These are phyloP conservation scores for Groenewaldozyma auringiensis DNA, from an alignment of 1,139 yeast species.

Conservation along the genomic window DNA sequence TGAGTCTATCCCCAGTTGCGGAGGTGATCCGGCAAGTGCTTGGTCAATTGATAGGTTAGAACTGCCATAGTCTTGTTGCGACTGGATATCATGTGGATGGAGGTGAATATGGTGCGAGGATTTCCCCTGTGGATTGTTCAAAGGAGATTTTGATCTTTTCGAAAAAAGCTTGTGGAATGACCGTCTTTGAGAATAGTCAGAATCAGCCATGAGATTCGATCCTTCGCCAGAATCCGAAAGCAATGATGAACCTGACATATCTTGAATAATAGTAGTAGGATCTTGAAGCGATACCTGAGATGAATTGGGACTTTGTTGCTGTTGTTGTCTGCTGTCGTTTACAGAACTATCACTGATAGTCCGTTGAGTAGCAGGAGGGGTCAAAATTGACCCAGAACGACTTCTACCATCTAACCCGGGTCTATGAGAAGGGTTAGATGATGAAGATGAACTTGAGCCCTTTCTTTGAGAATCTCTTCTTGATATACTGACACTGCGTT, in stretches of 20 bases:
- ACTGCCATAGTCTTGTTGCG: constrained; percentile 5
- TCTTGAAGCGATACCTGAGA: constrained; percentile 1
- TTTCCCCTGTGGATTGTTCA: neutral
- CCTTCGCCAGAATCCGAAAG: neutral
- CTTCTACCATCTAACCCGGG: constrained; percentile 1
- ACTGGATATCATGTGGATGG: neutral
- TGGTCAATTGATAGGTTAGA: constrained; percentile 21
- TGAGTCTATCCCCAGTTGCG: constrained; percentile 9
- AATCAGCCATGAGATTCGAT: neutral
- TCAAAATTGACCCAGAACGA: constrained; percentile 6
- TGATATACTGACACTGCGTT: constrained; percentile 20
- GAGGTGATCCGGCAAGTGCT: constrained; percentile 18
- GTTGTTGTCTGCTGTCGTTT: neutral
- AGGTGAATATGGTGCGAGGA: neutral
- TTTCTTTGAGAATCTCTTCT: constrained; percentile 17
- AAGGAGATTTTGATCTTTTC: constrained; percentile 15
- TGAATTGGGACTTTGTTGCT: constrained; percentile 2
- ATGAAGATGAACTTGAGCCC: constrained; percentile 17
- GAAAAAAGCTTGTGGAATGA: constrained; percentile 13
- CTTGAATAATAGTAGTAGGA: neutral
- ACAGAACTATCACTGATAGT: constrained; percentile 1
- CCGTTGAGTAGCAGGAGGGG: neutral
- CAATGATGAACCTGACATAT: neutral
- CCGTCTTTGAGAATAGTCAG: constrained; percentile 7
- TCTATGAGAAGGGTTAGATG: constrained; percentile 9